phyloP scores from a whole-genome alignment of 2,329 filamentous ascomycete species.

The Pyrenophora graminea region DNA sequence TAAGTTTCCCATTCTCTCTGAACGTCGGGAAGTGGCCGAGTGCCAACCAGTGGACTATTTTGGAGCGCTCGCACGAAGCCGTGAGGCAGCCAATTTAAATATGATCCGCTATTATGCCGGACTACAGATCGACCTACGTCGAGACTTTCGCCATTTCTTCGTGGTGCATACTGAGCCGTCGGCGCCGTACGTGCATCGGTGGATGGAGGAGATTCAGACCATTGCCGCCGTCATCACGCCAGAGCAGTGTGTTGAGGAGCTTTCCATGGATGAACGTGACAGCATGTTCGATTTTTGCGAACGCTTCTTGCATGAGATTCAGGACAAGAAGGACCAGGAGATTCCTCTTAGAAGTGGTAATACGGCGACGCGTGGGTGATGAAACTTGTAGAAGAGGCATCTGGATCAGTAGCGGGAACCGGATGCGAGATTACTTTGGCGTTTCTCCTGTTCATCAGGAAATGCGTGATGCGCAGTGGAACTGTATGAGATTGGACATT shows the following conservation, averaged over 20 bases:
- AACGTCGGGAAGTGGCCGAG: conserved; percentile 26
- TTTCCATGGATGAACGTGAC: conserved; percentile 21
- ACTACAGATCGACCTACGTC: conserved; percentile 26
- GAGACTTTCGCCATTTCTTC: conserved; percentile 38
- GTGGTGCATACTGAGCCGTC: conserved; percentile 38
- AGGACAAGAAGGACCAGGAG: too few relatives aligned
- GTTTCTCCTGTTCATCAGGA: too few relatives aligned
- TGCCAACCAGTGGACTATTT: conserved; percentile 30
- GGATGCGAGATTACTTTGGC: too few relatives aligned
- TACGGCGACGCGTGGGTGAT: too few relatives aligned
- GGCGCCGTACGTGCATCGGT: conserved; percentile 18
- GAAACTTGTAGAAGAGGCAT: too few relatives aligned
- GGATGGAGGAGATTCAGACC: conserved; percentile 29
- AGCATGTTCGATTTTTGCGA: conserved; percentile 38
- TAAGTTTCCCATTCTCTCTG: conserved; percentile 38
- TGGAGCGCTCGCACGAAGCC: conserved; percentile 20
- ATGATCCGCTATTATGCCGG: conserved; percentile 37
- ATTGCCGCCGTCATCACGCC: conserved; percentile 38
- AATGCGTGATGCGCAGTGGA: too few relatives aligned
- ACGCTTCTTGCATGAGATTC: conserved; percentile 18
- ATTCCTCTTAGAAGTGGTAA: too few relatives aligned
- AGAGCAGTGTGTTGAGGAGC: conserved; percentile 29
- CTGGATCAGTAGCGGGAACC: too few relatives aligned
- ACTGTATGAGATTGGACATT: too few relatives aligned
- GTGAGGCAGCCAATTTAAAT: conserved; percentile 28